phyloP scores from a whole-genome alignment of 1,139 yeast genomes.

The Yamadazyma songkhlaensis region DNA sequence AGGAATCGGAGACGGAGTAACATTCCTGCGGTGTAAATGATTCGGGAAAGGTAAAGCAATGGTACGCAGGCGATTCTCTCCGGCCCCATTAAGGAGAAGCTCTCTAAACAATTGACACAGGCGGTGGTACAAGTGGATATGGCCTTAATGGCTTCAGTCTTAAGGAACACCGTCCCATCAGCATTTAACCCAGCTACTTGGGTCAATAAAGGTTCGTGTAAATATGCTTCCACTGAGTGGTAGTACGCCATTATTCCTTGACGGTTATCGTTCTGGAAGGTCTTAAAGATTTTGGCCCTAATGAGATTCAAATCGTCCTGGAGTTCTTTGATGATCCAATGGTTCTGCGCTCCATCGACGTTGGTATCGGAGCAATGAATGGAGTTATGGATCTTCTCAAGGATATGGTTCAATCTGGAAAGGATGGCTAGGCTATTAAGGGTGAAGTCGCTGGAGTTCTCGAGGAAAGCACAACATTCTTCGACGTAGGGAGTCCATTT shows the following conservation, averaged over 20 bases:
- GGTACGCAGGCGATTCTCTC: conserved; percentile 57
- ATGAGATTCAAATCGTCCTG: conserved; percentile 39
- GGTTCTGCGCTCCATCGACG: conserved; percentile 23
- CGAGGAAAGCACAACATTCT: conserved; percentile 54
- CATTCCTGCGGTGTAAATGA: conserved; percentile 68
- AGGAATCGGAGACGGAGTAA: conserved; percentile 57
- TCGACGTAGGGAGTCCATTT: conserved; percentile 63
- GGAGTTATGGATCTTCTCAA: conserved; percentile 62
- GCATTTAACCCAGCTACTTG: conserved; percentile 22
- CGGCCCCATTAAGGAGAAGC: conserved; percentile 42
- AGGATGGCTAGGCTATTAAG: conserved; percentile 50
- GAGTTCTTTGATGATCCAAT: conserved; percentile 38
- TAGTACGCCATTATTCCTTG: conserved; percentile 45
- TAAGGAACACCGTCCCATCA: conserved; percentile 15
- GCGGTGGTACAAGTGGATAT: conserved; percentile 53
- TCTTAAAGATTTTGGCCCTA: conserved; percentile 31
- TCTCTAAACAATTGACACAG: conserved; percentile 51
- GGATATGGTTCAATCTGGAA: conserved; percentile 55
- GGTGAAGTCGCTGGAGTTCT: conserved; percentile 26
- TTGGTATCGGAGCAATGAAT: conserved; percentile 39
- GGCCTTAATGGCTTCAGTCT: conserved; percentile 30
- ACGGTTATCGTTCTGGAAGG: conserved; percentile 24
- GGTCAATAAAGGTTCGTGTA: conserved; percentile 60
- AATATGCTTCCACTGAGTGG: conserved; percentile 68
- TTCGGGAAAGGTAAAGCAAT: conserved; percentile 57